Percentiles rank a stretch among this genome's conserved stretches.
These are phyloP conservation scores for Erodium moschatum DNA, from an alignment of 441 rosid genomes.

Conservation along the genomic window DNA sequence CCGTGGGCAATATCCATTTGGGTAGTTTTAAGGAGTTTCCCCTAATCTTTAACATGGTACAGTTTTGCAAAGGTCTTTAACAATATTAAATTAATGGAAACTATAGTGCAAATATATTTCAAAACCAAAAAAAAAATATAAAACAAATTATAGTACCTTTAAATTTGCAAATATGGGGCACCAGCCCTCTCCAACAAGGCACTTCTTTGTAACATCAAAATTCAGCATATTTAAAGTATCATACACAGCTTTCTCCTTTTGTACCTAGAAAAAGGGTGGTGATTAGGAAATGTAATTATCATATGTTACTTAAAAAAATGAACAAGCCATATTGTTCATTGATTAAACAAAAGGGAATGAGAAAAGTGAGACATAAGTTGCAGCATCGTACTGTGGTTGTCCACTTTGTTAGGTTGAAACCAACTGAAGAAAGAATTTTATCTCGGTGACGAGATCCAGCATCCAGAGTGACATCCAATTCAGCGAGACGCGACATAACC, in stretches of 20 bases:
- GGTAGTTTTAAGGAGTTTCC: too few species aligned
- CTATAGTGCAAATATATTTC: conserved; percentile 17
- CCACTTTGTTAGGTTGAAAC: conserved; percentile 68
- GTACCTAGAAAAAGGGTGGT: conserved; percentile 33
- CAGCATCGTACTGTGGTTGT: conserved; percentile 52
- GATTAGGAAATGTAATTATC: conserved; percentile 19
- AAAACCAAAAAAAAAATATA: conserved; percentile 5
- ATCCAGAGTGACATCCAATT: conserved; percentile 85
- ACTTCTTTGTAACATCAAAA: conserved; percentile 68
- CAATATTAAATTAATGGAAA: conserved; percentile 31
- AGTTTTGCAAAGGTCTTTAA: neutral
- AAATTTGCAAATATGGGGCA: conserved; percentile 77
- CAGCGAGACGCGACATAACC: conserved; percentile 89
- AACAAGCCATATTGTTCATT: neutral
- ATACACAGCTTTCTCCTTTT: conserved; percentile 63
- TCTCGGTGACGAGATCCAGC: conserved; percentile 80
- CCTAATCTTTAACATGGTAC: neutral
- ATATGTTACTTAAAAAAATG: neutral
- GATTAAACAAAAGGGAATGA: conserved; percentile 15
- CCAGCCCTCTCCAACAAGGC: conserved; percentile 80
- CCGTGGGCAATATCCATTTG: too few species aligned
- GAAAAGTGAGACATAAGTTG: conserved; percentile 7
- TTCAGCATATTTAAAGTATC: conserved; percentile 69
- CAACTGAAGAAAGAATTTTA: conserved; percentile 64
- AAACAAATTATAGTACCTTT: conserved; percentile 43